Percentiles rank a stretch among this genome's conserved stretches.
phyloP scores from a whole-genome alignment of 257 asterid genomes.

The Nicotiana otophora region DNA sequence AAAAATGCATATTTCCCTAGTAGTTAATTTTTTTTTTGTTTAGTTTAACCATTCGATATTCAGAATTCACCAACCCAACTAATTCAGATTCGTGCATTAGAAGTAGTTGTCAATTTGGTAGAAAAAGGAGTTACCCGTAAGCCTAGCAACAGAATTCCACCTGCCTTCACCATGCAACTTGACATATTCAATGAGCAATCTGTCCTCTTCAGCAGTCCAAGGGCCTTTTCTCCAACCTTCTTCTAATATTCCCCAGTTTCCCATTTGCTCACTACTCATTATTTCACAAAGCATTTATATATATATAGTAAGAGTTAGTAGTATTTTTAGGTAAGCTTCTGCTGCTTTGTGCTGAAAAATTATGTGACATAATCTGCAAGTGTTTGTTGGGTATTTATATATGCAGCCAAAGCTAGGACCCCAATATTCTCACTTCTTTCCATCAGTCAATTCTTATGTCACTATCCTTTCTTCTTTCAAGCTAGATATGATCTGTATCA shows the following conservation, averaged over 20 bases:
- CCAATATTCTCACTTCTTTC: constrained; percentile 11
- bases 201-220: constrained; percentile 89
- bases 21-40: too few relatives aligned
- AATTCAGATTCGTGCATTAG: too few relatives aligned
- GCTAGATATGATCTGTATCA: constrained; percentile 26
- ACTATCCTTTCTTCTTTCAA: constrained; percentile 19
- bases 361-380: constrained; percentile 44
- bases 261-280: constrained; percentile 38
- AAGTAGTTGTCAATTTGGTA: too few relatives aligned
- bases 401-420: constrained; percentile 5
- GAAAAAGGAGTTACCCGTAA: constrained; percentile 42
- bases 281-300: constrained; percentile 35
- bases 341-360: constrained; percentile 24
- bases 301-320: background rate
- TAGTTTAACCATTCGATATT: too few relatives aligned
- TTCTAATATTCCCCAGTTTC: constrained; percentile 40
- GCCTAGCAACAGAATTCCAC: constrained; percentile 81
- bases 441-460: constrained; percentile 39
- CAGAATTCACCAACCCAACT: too few relatives aligned
- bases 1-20: too few relatives aligned
- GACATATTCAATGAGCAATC: constrained; percentile 64
- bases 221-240: constrained; percentile 94
- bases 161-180: constrained; percentile 87
- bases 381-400: constrained; percentile 53
- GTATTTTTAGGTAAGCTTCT: background rate